Evolutionary conservation across 2,329 filamentous ascomycete genomes (phyloP).

Genomic region (Fusarium illudens): DNA sequence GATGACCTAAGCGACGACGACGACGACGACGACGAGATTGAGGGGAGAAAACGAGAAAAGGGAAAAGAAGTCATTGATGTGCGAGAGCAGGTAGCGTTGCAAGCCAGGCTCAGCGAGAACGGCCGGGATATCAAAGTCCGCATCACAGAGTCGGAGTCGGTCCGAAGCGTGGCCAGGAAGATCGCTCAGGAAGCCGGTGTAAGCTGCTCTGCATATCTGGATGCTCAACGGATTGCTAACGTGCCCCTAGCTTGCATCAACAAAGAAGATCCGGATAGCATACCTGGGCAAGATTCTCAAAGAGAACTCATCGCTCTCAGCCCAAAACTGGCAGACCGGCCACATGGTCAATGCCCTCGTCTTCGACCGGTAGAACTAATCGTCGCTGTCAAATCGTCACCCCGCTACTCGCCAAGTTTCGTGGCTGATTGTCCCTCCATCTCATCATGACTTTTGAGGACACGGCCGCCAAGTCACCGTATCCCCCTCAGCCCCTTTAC

Average conservation of each 20-base stretch:
- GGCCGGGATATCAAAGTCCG: slow-evolving; percentile 69
- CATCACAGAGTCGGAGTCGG: slow-evolving; percentile 68
- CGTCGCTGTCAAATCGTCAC: not conserved
- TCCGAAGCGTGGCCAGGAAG: slow-evolving; percentile 68
- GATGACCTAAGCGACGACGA: slow-evolving; percentile 49
- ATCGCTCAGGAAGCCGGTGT: slow-evolving; percentile 72
- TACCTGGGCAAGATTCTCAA: slow-evolving; percentile 85
- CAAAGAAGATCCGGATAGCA: slow-evolving; percentile 72
- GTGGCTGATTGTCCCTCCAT: not conserved
- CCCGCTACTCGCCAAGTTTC: no score
- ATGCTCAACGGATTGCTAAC: slow-evolving; percentile 11
- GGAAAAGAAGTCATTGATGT: slow-evolving; percentile 64
- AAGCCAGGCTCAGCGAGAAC: slow-evolving; percentile 72
- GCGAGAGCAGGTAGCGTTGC: slow-evolving; percentile 64
- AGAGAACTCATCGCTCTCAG: slow-evolving; percentile 69
- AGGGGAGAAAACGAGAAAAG: slow-evolving; percentile 63
- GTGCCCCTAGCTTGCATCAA: slow-evolving; percentile 60
- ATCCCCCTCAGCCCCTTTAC: not conserved
- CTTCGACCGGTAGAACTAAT: slow-evolving; percentile 56
- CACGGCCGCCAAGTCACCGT: not conserved
- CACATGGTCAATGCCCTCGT: slow-evolving; percentile 82
- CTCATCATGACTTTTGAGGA: not conserved
- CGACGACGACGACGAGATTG: slow-evolving; percentile 44
- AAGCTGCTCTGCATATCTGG: slow-evolving; percentile 45
- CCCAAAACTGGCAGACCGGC: slow-evolving; percentile 78